Evolutionary conservation across 768 basidiomycete genomes (phyloP).

Genomic region (Lactarius pseudohatsudake): DNA sequence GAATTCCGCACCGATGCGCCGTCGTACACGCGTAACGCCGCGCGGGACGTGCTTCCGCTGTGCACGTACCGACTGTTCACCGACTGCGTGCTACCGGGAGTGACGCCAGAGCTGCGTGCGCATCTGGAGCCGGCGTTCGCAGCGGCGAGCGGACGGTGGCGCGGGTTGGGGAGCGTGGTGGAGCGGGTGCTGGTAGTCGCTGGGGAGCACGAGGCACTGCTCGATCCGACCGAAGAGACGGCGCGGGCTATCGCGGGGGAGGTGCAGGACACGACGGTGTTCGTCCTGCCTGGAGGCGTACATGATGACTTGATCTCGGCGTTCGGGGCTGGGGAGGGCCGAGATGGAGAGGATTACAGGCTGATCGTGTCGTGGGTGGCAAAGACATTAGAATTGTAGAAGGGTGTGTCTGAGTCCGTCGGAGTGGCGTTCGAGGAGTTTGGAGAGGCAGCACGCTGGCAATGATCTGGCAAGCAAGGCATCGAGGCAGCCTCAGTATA

Average conservation of each 20-base stretch:
- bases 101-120: constrained; percentile 3
- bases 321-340: constrained; percentile 9
- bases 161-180: neutral
- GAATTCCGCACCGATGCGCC: constrained; percentile 9
- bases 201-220: constrained; percentile 1
- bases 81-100: neutral
- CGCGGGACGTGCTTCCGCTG: constrained; percentile 3
- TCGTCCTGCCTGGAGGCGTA: constrained; percentile 12
- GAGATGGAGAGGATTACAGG: constrained; percentile 7
- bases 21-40: constrained; percentile 1
- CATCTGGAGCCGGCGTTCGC: constrained; percentile 12
- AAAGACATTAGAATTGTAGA: neutral
- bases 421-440: too few species aligned
- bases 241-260: constrained; percentile 2
- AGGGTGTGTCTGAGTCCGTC: too few species aligned
- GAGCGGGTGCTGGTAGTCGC: constrained; percentile 5
- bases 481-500: too few species aligned
- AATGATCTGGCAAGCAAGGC: too few species aligned
- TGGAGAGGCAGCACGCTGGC: too few species aligned
- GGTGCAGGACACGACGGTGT: constrained; percentile 7
- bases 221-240: neutral
- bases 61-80: neutral
- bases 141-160: constrained; percentile 9
- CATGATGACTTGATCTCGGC: constrained; percentile 19
- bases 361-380: constrained; percentile 1